Base-by-base conservation (phyloP, 1,139 yeast species). In the Scheffersomyces stambukii region DNA sequence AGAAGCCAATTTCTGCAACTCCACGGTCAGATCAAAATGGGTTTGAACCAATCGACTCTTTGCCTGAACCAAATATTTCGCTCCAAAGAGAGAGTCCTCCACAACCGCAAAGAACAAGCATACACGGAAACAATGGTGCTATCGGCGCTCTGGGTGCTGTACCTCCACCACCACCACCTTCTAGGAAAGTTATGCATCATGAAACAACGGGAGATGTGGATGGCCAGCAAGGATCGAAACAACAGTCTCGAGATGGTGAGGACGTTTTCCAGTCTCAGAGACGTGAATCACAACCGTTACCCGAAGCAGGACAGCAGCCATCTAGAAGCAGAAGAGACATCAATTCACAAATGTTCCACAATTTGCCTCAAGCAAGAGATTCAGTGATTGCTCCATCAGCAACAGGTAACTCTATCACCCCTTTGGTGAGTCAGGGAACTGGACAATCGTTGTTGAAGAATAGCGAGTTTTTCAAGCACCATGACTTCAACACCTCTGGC, bases 81-180 rank as follows among this genome's bases (percentile, higher is more conserved):
- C 32, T 16, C 18, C 18, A 16, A 8, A 16, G 18, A 8, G n/a
- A n/a, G n/a, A n/a, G n/a, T n/a, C n/a, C n/a, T n/a, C n/a, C n/a
- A n/a, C n/a, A n/a, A n/a, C n/a, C n/a, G n/a, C n/a, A n/a, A n/a
- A n/a, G n/a, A n/a, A n/a, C n/a, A n/a, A n/a, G n/a, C n/a, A n/a
- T n/a, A n/a, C n/a, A n/a, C n/a, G n/a, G n/a, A n/a, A n/a, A n/a
- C n/a, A n/a, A n/a, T n/a, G n/a, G n/a, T n/a, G n/a, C n/a, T n/a
- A n/a, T n/a, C n/a, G n/a, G n/a, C n/a, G n/a, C n/a, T n/a, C n/a
- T n/a, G n/a, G 18, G 18, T 6, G 29, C 37, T 12, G 30, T 33
- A 21, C 39, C 41, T 19, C 81, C 81, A 2, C 75, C 78, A 7
- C 84, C 84, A n/a, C 89, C 89, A 12, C 80, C 82, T n/a, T 66